Percentiles rank a stretch among this genome's conserved stretches.
Conservation (phyloP, 192 early-diverging fungal species). For the Geranomyces variabilis region DNA sequence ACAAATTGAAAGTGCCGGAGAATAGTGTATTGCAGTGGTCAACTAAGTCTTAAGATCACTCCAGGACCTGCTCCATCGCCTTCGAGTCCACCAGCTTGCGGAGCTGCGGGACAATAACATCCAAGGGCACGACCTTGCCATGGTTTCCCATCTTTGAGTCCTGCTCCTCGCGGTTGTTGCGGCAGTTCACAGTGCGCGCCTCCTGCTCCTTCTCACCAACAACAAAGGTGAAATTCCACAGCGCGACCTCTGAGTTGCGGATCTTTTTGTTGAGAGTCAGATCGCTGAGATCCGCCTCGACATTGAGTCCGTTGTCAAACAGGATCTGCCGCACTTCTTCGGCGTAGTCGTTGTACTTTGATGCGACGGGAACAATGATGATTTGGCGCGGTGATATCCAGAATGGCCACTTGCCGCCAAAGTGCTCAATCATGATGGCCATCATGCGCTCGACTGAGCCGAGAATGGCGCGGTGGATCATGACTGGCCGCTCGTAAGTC, state of each 20-base stretch:
- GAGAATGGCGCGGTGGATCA: slow-evolving; percentile 97
- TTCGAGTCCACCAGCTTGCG: slow-evolving; percentile 63
- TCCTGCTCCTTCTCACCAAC: slow-evolving; percentile 86
- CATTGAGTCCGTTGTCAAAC: slow-evolving; percentile 75
- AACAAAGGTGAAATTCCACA: slow-evolving; percentile 97
- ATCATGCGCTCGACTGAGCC: slow-evolving; percentile 96
- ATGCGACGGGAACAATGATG: slow-evolving; percentile 85
- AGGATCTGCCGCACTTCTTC: slow-evolving; percentile 71
- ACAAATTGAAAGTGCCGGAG: too few relatives aligned
- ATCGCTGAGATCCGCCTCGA: slow-evolving; percentile 83
- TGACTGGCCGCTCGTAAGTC: slow-evolving; percentile 76
- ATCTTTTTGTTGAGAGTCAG: slow-evolving; percentile 97
- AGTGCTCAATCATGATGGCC: slow-evolving; percentile 95
- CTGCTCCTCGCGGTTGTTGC: slow-evolving; percentile 78
- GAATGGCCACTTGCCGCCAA: slow-evolving; percentile 97
- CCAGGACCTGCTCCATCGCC: slow-evolving; percentile 17
- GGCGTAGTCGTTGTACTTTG: slow-evolving; percentile 80
- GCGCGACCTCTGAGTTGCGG: slow-evolving; percentile 83
- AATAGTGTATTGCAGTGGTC: too few relatives aligned
- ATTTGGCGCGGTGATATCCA: slow-evolving; percentile 97
- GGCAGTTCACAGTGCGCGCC: slow-evolving; percentile 82
- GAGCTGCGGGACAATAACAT: slow-evolving; percentile 72
- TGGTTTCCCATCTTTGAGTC: slow-evolving; percentile 35
- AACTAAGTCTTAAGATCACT: too few relatives aligned
- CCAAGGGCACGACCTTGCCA: slow-evolving; percentile 75